Percentiles rank a stretch among this genome's conserved stretches.
Conservation (phyloP, 2,329 filamentous ascomycete genomes). For the Xylariaceae sp. region DNA sequence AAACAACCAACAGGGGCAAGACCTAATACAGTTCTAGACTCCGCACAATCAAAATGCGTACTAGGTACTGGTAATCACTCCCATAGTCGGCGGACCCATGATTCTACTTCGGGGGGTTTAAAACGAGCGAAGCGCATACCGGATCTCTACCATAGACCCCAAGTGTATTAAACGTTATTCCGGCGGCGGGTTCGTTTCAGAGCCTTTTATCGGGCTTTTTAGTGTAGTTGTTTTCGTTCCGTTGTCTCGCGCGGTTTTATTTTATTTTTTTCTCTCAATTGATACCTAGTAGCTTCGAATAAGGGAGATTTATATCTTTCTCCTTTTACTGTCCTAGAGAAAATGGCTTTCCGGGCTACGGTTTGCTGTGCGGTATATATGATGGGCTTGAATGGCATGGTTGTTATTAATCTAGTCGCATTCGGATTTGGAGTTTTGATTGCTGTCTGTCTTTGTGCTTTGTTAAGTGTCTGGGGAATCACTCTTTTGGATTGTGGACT, state of each 20-base stretch:
- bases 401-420: too few relatives aligned
- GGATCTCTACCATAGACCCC: not conserved
- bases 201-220: not conserved
- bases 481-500: too few relatives aligned
- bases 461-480: too few relatives aligned
- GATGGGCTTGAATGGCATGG: too few relatives aligned
- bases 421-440: too few relatives aligned
- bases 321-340: slow-evolving; percentile 1
- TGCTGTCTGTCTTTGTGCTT: too few relatives aligned
- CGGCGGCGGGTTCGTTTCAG: not conserved
- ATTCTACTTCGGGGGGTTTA: not conserved
- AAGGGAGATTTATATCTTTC: too few relatives aligned
- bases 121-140: not conserved
- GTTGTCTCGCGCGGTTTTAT: not conserved
- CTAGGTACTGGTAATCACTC: not conserved
- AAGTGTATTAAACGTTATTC: slow-evolving; percentile 1
- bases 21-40: slow-evolving; percentile 59
- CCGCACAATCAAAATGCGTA: slow-evolving; percentile 2
- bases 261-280: not conserved
- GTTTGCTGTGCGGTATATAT: too few relatives aligned
- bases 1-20: slow-evolving; percentile 45
- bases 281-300: not conserved
- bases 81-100: not conserved
- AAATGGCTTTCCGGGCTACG: too few relatives aligned
- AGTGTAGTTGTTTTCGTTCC: too few relatives aligned